phyloP scores from a whole-genome alignment of 1,284 basidiomycete genomes.

The Papiliotrema terrestris region DNA sequence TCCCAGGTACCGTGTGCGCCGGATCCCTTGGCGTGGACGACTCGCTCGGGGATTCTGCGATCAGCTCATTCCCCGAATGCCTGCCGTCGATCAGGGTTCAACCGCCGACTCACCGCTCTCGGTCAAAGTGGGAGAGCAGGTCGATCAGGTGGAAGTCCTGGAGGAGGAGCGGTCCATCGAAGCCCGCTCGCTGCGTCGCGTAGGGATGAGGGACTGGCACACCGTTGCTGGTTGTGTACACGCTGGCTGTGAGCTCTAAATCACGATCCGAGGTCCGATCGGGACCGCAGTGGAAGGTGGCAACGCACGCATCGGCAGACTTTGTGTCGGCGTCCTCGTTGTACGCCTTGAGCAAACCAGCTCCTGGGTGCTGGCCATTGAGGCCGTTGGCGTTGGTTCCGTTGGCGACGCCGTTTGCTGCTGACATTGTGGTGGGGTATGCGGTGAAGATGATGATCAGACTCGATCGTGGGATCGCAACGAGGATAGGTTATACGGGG shows the following conservation, averaged over 20 bases:
- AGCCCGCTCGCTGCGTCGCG: slow-evolving; percentile 69
- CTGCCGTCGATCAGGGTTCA: background rate
- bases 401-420: background rate
- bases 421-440: background rate
- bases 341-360: background rate
- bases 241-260: slow-evolving; percentile 8
- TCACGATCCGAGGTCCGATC: background rate
- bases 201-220: slow-evolving; percentile 61
- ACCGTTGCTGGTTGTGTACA: slow-evolving; percentile 82
- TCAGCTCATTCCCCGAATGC: slow-evolving; percentile 4
- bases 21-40: slow-evolving; percentile 57
- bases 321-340: slow-evolving; percentile 1
- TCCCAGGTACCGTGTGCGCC: slow-evolving; percentile 90
- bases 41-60: slow-evolving; percentile 77
- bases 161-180: slow-evolving; percentile 76
- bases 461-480: background rate
- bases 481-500: background rate
- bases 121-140: slow-evolving; percentile 83
- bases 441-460: background rate
- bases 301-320: slow-evolving; percentile 5
- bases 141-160: slow-evolving; percentile 91
- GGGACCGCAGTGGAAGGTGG: background rate
- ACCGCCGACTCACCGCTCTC: slow-evolving; percentile 60
- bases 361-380: background rate
- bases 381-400: background rate